Base-by-base conservation (phyloP, 2,329 filamentous ascomycete genomes). In the Colletotrichum spaethianum region DNA sequence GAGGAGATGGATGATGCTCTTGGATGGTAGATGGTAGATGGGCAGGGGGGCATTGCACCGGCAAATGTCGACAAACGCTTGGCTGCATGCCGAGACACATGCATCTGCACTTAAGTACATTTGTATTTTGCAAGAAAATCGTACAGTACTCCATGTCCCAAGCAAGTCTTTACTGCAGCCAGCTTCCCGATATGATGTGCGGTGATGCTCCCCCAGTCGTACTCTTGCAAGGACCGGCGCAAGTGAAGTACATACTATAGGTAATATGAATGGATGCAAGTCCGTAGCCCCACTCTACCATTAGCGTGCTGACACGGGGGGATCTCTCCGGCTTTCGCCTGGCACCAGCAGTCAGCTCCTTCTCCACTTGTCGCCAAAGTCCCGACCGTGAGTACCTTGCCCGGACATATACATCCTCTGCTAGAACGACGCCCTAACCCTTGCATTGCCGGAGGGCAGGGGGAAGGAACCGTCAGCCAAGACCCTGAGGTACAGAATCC, bases 401-500 rank as follows among this genome's bases (percentile, higher is more conserved):
- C 26, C 9, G 28, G 40, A 60, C 16, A 31, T 23, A 38, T 60
- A 60, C 56, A 60, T 60, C 2, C 3, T 0, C 36, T 26, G 20
- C 33, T 52, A 31, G 20, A 23, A 18, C 7, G 4, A 52, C 46
- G 44, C 61, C 61, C 48, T 38, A 9, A 3, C 50, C 48, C 63
- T 50, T 23, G 8, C 6, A 1, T 1, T 12, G 20, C 36, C n/a
- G 8, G 46, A 23, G 46, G 23, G 18, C 20, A 2, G 20, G 52
- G n/a, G 26, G 8, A 18, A 4, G 42, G 36, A 55, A 61, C 42
- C 63, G 44, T 71, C 65, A 67, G 64, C 63, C 59, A 67, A 63
- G 52, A 68, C 69, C 69, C 33, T 56, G 55, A 56, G 42, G n/a
- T 26, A 44, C 3, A n/a, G 11, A 20, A 71, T 71, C 69, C 69